Base-by-base conservation (phyloP, 2,329 filamentous ascomycete species). In the Didymellaceae sp. region DNA sequence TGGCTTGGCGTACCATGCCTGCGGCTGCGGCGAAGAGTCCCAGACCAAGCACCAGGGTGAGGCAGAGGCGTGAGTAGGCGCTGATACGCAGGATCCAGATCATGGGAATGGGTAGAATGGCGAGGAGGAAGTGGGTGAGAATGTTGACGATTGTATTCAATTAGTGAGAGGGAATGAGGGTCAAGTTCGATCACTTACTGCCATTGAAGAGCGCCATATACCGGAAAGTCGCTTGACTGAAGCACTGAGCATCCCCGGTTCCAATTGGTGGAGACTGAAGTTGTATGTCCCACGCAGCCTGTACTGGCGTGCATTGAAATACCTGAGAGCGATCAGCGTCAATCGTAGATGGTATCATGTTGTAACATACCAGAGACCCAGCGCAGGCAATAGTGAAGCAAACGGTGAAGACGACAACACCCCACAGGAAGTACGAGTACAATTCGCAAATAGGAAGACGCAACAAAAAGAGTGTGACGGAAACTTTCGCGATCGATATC, bases 401-500 rank as follows among this genome's bases (percentile, higher is more conserved):
- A 6, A 74, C 52, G 21, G 80, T 62, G 56, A 80, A 78, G 2
- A 58, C 75, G 45, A 81, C 75, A 11, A 74, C 59, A 2, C 63
- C 69, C 55, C 72, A 74, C 2, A 81, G 60, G 45, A 78, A 76
- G 3, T 61, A 62, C n/a, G 67, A 72, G 60, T 77, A 77, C 13
- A 53, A 60, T n/a, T 67, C 76, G n/a, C 65, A 65, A n/a, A 70
- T 22, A 2, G 74, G 73, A 6, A 80, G 62, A 28, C 78, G 68
- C 50, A 80, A 61, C 4, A 81, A 63, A 55, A 79, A 78, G 14
- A 78, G 68, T 2, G 71, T 74, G 26, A 80, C 73, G 0, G 78
- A 80, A 6, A 81, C 71, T 58, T 81, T 82, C 57, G 80, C 74
- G 1, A 74, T 57, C 11, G 73, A 72, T 2, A 77, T 72, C 0